Evolutionary conservation across 495 filamentous ascomycete genomes (phyloP).

Genomic region (Podospora appendiculata): DNA sequence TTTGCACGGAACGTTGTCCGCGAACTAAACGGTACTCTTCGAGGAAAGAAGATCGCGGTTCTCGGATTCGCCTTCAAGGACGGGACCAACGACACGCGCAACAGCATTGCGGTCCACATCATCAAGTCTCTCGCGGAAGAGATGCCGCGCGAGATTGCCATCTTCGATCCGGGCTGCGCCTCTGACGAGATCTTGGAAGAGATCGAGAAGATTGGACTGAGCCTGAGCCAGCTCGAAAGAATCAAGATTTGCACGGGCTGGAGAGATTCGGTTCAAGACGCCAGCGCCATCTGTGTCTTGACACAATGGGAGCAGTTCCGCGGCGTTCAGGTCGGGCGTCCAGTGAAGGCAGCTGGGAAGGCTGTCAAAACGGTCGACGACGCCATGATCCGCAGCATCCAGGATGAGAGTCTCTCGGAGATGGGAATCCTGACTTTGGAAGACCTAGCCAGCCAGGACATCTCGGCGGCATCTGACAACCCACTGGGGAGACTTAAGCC

Average conservation of each 20-base stretch:
- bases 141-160: slow-evolving; percentile 53
- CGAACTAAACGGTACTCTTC: slow-evolving; percentile 60
- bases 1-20: slow-evolving; percentile 57
- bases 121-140: slow-evolving; percentile 58
- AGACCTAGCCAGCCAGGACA: slow-evolving; percentile 2
- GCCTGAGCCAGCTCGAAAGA: slow-evolving; percentile 26
- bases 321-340: slow-evolving; percentile 5
- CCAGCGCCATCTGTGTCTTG: slow-evolving; percentile 20
- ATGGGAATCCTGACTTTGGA: slow-evolving; percentile 16
- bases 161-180: slow-evolving; percentile 67
- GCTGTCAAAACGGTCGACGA: background rate
- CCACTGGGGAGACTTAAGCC: slow-evolving; percentile 17
- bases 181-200: slow-evolving; percentile 31
- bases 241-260: slow-evolving; percentile 32
- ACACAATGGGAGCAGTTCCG: slow-evolving; percentile 27
- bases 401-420: slow-evolving; percentile 7
- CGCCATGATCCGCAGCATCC: background rate
- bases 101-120: slow-evolving; percentile 61
- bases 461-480: slow-evolving; percentile 6
- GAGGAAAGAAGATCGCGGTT: slow-evolving; percentile 63
- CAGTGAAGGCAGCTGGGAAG: background rate
- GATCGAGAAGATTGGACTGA: slow-evolving; percentile 28
- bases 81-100: slow-evolving; percentile 69
- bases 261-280: slow-evolving; percentile 37
- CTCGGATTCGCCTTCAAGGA: slow-evolving; percentile 82